Conservation (phyloP, 1,284 basidiomycete genomes). For the Ganoderma sinense region DNA sequence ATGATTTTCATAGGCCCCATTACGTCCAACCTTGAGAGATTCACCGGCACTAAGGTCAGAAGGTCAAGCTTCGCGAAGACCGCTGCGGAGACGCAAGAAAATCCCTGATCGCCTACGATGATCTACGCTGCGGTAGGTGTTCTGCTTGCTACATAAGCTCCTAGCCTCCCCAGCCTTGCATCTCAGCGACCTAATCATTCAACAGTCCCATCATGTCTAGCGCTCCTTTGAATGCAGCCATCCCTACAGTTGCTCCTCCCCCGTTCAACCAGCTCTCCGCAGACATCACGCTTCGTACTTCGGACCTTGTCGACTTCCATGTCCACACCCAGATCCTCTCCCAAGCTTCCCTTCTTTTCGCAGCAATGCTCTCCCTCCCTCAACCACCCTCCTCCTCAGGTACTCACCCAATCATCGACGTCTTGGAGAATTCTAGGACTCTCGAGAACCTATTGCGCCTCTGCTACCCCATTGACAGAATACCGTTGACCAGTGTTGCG, state of each 20-base stretch:
- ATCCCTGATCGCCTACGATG: not conserved
- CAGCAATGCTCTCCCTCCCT: constrained; percentile 13
- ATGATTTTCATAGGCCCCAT: not conserved
- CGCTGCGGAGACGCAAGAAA: not conserved
- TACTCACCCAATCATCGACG: not conserved
- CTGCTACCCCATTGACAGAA: not conserved
- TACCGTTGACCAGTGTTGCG: not conserved
- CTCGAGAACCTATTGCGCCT: constrained; percentile 2
- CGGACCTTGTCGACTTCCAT: constrained; percentile 25
- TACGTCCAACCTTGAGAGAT: not conserved
- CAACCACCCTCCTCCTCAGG: not conserved
- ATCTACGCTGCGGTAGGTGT: not conserved
- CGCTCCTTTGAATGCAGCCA: not conserved
- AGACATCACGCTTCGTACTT: constrained; percentile 37
- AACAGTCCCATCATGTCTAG: not conserved
- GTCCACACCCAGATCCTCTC: constrained; percentile 20
- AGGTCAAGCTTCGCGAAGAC: not conserved
- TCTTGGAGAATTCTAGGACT: not conserved
- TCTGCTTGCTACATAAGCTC: not conserved
- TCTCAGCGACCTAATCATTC: not conserved
- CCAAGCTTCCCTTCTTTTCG: constrained; percentile 35
- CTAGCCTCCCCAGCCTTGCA: not conserved
- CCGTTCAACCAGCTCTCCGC: constrained; percentile 3
- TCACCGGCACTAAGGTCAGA: not conserved
- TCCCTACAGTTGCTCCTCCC: not conserved